Base-by-base conservation (phyloP, 495 filamentous ascomycete species). In the Aspergillus cristatus region DNA sequence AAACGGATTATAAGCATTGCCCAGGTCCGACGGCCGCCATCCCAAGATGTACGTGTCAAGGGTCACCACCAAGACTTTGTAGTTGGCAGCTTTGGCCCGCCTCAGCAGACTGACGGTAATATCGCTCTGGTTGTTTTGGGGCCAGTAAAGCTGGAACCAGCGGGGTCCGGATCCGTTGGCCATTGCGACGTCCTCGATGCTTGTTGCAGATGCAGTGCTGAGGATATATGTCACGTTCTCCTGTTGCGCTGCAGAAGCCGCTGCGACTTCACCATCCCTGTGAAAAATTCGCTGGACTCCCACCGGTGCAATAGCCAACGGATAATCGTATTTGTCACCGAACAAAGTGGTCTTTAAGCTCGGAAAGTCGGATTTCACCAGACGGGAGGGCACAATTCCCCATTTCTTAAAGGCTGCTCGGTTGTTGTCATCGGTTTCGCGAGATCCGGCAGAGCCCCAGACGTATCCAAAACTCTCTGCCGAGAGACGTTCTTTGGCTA, bases 131-230 rank as follows among this genome's bases (percentile, higher is more conserved):
- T 60, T 50, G 33, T 48, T 48, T 0, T 10, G 34, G 8, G 74
- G 73, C 72, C 76, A 78, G 50, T 84, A 84, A 1, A 84, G 62
- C 53, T 84, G 78, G 51, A 67, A 81, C 63, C 71, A 74, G 3
- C 67, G 46, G 14, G 41, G 42, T 0, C 68, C 68, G 1, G 69
- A 58, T 12, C 71, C 57, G 37, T 53, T 63, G 0, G 60, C 67
- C 14, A 42, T 42, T 0, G 70, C 68, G 1, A 70, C 60, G n/a
- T 71, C 57, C 34, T 72, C 68, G 16, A 70, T 64, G 30, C 54
- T 56, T 8, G 45, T 53, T 6, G 47, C 47, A 1, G 53, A 43
- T 6, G 67, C 63, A n/a, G 74, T 75, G 46, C 65, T 72, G 28
- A 78, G 48, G 18, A 70, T 68, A 37, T 65, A 78, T 6, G 75